These are phyloP conservation scores for Wickerhamomyces strasburgensis DNA, from an alignment of 805 yeast genomes.

Conservation along the genomic window DNA sequence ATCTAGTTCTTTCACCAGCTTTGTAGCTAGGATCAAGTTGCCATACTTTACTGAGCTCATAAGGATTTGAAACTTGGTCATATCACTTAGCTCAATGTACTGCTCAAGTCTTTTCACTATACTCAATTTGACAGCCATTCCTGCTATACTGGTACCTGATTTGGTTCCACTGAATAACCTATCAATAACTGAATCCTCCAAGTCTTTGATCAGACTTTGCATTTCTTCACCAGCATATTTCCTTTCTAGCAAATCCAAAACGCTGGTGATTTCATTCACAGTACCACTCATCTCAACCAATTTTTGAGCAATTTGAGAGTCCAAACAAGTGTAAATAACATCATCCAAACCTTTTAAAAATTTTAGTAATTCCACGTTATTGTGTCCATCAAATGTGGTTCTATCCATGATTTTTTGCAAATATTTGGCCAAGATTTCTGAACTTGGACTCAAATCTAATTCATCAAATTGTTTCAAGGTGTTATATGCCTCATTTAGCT, in stretches of 20 bases:
- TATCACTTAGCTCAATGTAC: not conserved
- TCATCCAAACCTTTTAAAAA: conserved; percentile 8
- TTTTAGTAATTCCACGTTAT: not conserved
- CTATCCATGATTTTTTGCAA: not conserved
- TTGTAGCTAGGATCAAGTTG: conserved; percentile 7
- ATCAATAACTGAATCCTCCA: not conserved
- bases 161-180: not conserved
- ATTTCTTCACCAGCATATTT: conserved; percentile 1
- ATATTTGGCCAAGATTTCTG: conserved; percentile 2
- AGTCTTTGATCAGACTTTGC: not conserved
- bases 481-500: not conserved
- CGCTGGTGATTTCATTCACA: conserved; percentile 7
- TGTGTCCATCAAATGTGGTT: not conserved
- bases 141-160: not conserved
- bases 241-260: conserved; percentile 10
- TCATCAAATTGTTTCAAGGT: not conserved
- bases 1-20: not conserved
- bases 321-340: conserved; percentile 9
- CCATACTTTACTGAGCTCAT: conserved; percentile 4
- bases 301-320: not conserved
- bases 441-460: not conserved
- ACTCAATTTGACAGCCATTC: conserved; percentile 3
- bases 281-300: conserved; percentile 4
- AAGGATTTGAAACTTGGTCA: conserved; percentile 1
- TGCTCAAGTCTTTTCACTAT: conserved; percentile 5